These are phyloP conservation scores for Dothistroma pini DNA, from an alignment of 2,329 filamentous ascomycete species.

Conservation along the genomic window DNA sequence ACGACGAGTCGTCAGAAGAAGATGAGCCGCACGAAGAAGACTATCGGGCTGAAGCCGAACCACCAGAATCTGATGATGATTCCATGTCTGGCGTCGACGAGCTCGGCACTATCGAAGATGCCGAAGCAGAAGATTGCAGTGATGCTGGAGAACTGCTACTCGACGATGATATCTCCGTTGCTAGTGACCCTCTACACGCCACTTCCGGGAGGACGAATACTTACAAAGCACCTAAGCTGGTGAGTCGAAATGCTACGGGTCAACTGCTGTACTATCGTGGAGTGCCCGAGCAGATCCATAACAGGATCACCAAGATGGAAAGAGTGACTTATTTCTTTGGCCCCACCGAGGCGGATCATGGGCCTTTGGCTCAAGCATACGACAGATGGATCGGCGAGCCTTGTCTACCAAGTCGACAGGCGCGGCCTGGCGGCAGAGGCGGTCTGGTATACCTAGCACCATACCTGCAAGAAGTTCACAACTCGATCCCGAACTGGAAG, in stretches of 20 bases:
- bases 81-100: slow-evolving; percentile 36
- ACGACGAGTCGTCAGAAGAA: slow-evolving; percentile 11
- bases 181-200: slow-evolving; percentile 15
- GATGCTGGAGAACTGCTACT: slow-evolving; percentile 38
- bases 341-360: slow-evolving; percentile 47
- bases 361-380: slow-evolving; percentile 45
- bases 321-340: slow-evolving; percentile 52
- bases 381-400: slow-evolving; percentile 52
- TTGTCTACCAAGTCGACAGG: slow-evolving; percentile 48
- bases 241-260: slow-evolving; percentile 3
- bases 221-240: background rate
- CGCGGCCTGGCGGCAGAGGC: slow-evolving; percentile 33
- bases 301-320: slow-evolving; percentile 38
- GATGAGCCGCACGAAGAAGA: slow-evolving; percentile 30
- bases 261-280: slow-evolving; percentile 23
- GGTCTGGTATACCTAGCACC: slow-evolving; percentile 45
- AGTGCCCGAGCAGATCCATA: slow-evolving; percentile 24
- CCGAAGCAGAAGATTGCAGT: slow-evolving; percentile 31
- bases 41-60: slow-evolving; percentile 31
- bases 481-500: slow-evolving; percentile 47
- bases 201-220: background rate
- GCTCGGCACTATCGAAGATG: slow-evolving; percentile 22
- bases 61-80: slow-evolving; percentile 28
- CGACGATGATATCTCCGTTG: slow-evolving; percentile 29
- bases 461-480: slow-evolving; percentile 41